These are phyloP conservation scores for Psilocybe cubensis DNA, from an alignment of 768 basidiomycete species.

Conservation along the genomic window DNA sequence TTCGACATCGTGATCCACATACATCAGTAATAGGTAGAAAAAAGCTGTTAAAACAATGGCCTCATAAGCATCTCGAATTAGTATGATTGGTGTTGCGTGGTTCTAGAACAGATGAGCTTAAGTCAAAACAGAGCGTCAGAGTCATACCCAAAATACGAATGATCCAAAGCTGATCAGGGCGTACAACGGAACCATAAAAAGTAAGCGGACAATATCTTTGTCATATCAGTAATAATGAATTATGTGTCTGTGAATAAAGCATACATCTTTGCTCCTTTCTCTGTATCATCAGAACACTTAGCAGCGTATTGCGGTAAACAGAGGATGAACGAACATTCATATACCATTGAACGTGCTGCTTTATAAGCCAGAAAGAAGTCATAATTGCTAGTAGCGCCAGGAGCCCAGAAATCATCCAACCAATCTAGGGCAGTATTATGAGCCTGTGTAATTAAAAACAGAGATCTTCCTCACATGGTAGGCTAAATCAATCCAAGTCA, in stretches of 20 bases:
- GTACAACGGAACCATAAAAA: conserved; percentile 83
- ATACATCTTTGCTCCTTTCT: conserved; percentile 72
- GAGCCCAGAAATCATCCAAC: conserved; percentile 68
- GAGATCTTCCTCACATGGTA: conserved; percentile 51
- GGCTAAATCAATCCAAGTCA: conserved; percentile 33
- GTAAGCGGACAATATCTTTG: conserved; percentile 70
- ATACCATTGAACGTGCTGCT: conserved; percentile 74
- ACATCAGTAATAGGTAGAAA: conserved; percentile 77
- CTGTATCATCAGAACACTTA: conserved; percentile 33
- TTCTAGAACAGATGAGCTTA: conserved; percentile 38
- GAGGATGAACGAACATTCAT: conserved; percentile 54
- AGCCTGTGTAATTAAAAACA: neutral
- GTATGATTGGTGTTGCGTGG: conserved; percentile 68
- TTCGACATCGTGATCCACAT: conserved; percentile 64
- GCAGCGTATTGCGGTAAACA: neutral
- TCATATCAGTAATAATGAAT: neutral
- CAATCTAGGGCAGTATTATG: conserved; percentile 44
- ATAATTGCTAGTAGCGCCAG: conserved; percentile 59
- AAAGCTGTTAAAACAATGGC: conserved; percentile 75
- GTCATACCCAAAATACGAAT: conserved; percentile 70
- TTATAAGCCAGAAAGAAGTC: conserved; percentile 75
- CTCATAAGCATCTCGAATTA: conserved; percentile 78
- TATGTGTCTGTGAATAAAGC: conserved; percentile 12
- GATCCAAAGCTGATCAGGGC: conserved; percentile 68
- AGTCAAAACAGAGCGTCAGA: neutral